These are phyloP conservation scores for Paraleonurus japonicus DNA, from an alignment of 257 asterid species.

Conservation along the genomic window DNA sequence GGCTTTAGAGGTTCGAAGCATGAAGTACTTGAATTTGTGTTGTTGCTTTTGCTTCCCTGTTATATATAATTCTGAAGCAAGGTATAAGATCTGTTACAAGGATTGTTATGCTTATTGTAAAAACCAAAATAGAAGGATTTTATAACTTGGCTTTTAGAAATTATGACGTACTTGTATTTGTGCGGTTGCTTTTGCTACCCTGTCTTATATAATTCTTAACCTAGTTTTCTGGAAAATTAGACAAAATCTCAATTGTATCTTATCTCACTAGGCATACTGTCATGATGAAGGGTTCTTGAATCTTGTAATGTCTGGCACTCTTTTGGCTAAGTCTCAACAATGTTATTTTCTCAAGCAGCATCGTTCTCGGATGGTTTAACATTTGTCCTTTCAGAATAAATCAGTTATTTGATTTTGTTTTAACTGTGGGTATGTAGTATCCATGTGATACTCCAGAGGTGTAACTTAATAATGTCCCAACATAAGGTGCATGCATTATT, in stretches of 20 bases:
- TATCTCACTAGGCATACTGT: neutral
- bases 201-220: neutral
- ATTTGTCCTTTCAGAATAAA: neutral
- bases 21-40: neutral
- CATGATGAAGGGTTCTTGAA: neutral
- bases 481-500: neutral
- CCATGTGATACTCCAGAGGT: neutral
- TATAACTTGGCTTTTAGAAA: slow-evolving; percentile 1
- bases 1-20: slow-evolving; percentile 16
- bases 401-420: neutral
- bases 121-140: neutral
- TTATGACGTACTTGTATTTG: neutral
- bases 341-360: neutral
- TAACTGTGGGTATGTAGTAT: neutral
- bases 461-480: neutral
- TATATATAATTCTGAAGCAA: neutral
- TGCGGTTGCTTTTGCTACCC: neutral
- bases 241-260: neutral
- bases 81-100: neutral
- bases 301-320: neutral
- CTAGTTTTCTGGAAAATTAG: neutral
- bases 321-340: neutral
- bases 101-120: neutral
- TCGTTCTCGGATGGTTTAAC: neutral
- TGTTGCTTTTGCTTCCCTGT: neutral